Evolutionary conservation across 1,284 basidiomycete species (phyloP).

Genomic region (Melampsora larici-populina): DNA sequence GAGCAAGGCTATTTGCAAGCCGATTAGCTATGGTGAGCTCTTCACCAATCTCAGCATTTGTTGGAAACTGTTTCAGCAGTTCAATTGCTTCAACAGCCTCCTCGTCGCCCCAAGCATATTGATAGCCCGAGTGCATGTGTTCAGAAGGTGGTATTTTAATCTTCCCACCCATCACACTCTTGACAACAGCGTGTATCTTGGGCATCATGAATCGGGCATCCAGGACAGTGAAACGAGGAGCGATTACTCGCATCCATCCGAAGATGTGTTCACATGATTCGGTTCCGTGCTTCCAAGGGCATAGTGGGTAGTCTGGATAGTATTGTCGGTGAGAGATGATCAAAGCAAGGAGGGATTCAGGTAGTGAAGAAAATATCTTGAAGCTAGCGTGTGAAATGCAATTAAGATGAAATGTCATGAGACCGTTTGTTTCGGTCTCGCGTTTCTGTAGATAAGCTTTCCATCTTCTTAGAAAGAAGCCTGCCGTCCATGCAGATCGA

Average conservation of each 20-base stretch:
- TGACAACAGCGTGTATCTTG: too few species aligned
- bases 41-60: constrained; percentile 4
- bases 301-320: constrained; percentile 1
- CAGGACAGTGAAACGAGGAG: constrained; percentile 8
- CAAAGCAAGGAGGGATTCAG: constrained; percentile 8
- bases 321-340: constrained; percentile 20
- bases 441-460: constrained; percentile 4
- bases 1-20: not conserved
- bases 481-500: too few species aligned
- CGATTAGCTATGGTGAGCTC: not conserved
- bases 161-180: constrained; percentile 10
- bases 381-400: constrained; percentile 15
- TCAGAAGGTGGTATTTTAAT: constrained; percentile 25
- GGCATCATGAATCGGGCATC: not conserved
- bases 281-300: constrained; percentile 22
- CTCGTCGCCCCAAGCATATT: constrained; percentile 16
- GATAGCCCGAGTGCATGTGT: not conserved
- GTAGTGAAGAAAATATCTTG: constrained; percentile 14
- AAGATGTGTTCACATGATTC: constrained; percentile 21
- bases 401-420: not conserved
- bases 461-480: too few species aligned
- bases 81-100: not conserved
- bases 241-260: constrained; percentile 12
- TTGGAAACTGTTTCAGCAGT: constrained; percentile 7
- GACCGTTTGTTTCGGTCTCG: not conserved